Evolutionary conservation across 805 yeast genomes (phyloP).

Genomic region (Ogataea methanolica): DNA sequence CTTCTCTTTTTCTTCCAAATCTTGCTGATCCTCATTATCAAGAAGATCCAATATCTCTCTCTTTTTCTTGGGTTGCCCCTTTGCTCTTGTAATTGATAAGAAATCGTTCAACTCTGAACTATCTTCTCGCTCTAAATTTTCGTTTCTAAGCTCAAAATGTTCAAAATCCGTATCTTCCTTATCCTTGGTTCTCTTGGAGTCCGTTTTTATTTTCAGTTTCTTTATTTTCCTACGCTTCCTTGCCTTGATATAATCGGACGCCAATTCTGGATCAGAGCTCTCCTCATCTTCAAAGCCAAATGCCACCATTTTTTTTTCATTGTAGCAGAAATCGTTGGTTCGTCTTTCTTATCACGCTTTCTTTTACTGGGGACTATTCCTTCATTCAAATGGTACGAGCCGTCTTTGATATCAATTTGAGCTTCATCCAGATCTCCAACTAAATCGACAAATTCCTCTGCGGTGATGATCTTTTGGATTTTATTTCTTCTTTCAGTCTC

Average conservation of each 20-base stretch:
- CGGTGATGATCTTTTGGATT: conserved; percentile 26
- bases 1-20: neutral
- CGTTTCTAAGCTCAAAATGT: conserved; percentile 25
- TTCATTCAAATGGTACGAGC: conserved; percentile 25
- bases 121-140: conserved; percentile 23
- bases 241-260: conserved; percentile 12
- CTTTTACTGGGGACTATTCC: neutral
- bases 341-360: neutral
- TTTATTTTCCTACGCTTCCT: conserved; percentile 18
- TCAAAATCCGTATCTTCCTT: conserved; percentile 21
- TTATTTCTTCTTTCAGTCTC: conserved; percentile 6
- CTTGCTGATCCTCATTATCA: neutral
- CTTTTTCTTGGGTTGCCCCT: conserved; percentile 23
- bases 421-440: conserved; percentile 20
- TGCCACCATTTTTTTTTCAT: conserved; percentile 12
- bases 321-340: neutral
- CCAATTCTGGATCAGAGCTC: conserved; percentile 3
- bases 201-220: conserved; percentile 10
- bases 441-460: conserved; percentile 1
- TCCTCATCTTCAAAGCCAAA: conserved; percentile 14
- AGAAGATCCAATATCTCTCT: neutral
- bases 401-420: conserved; percentile 17
- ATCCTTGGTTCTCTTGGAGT: conserved; percentile 12
- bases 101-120: conserved; percentile 21
- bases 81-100: conserved; percentile 27